These are phyloP conservation scores for Ceratobasidium sp. DNA, from an alignment of 1,284 basidiomycete species.

Conservation along the genomic window DNA sequence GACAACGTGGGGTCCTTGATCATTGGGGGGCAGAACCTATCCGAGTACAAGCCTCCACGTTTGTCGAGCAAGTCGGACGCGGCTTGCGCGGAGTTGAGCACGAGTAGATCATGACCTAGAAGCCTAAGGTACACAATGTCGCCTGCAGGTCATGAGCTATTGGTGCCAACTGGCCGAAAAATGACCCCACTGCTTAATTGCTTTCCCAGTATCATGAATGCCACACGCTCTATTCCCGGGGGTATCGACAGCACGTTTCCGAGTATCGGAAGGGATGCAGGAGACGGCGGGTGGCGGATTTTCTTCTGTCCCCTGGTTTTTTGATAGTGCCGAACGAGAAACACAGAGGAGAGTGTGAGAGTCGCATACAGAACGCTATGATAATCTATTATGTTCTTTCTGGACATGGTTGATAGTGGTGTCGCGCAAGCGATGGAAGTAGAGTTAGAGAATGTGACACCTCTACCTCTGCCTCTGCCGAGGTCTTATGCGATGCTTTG, in stretches of 20 bases:
- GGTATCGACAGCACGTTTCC: background rate
- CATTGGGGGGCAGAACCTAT: background rate
- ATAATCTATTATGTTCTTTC: no score
- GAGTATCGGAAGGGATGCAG: background rate
- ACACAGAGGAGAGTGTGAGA: background rate
- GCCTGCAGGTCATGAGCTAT: background rate
- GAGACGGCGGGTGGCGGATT: background rate
- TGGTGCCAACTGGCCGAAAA: background rate
- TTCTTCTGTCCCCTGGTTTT: background rate
- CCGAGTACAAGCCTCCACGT: background rate
- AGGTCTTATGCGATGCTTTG: no score
- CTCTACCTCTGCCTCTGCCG: no score
- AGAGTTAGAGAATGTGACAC: no score
- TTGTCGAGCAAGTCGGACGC: background rate
- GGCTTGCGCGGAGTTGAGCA: background rate
- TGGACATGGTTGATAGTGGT: no score
- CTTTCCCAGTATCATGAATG: slow-evolving; percentile 18
- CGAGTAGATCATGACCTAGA: background rate
- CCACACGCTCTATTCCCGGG: background rate
- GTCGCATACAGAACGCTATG: no score
- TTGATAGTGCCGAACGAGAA: background rate
- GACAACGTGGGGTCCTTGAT: background rate
- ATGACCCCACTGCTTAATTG: background rate
- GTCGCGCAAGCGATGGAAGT: no score
- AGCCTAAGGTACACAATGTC: background rate